These are phyloP conservation scores for Parastagonospora avenae DNA, from an alignment of 2,329 filamentous ascomycete genomes.

Conservation along the genomic window DNA sequence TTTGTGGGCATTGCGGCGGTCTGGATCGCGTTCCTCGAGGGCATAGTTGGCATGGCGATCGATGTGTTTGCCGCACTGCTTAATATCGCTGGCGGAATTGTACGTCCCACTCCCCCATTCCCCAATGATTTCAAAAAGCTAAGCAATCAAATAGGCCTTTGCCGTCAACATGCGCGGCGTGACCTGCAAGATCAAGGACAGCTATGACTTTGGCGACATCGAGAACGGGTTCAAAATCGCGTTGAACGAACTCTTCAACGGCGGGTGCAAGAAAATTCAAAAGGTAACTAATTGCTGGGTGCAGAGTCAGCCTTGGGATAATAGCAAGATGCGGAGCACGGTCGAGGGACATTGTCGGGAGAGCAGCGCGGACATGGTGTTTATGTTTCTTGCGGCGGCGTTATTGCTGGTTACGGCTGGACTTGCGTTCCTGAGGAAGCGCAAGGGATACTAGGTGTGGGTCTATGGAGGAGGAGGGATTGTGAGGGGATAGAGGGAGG, in stretches of 20 bases:
- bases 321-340: not conserved
- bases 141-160: constrained; percentile 15
- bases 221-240: constrained; percentile 1
- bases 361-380: constrained; percentile 28
- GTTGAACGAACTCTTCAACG: constrained; percentile 23
- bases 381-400: constrained; percentile 31
- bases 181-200: constrained; percentile 5
- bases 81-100: constrained; percentile 25
- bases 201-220: not conserved
- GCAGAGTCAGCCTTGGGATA: not conserved
- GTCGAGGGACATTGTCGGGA: constrained; percentile 22
- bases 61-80: constrained; percentile 15
- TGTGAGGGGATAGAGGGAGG: not conserved
- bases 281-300: not conserved
- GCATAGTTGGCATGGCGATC: constrained; percentile 13
- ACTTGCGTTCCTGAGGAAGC: constrained; percentile 13
- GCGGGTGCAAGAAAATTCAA: constrained; percentile 8
- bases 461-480: not conserved
- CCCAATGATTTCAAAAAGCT: not conserved
- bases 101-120: constrained; percentile 10
- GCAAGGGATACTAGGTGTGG: constrained; percentile 12
- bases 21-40: constrained; percentile 19
- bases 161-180: constrained; percentile 23
- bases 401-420: constrained; percentile 16
- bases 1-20: constrained; percentile 20